Percentiles rank a stretch among this genome's conserved stretches.
Evolutionary conservation across 2,329 filamentous ascomycete genomes (phyloP).

Genomic region (Talaromyces piceae): DNA sequence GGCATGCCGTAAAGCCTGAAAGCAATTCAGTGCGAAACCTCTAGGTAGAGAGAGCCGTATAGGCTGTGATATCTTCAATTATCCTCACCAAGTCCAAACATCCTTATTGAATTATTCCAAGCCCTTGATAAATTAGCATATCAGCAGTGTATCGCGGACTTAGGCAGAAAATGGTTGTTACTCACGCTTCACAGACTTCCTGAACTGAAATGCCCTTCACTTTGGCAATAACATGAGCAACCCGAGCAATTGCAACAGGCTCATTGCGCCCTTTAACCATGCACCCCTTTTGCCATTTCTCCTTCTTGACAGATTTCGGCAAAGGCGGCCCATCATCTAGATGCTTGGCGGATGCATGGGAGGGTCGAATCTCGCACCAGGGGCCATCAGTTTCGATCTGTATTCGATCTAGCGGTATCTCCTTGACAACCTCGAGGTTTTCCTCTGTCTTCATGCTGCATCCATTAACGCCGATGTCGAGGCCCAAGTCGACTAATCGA

Average conservation of each 20-base stretch:
- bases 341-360: constrained; percentile 75
- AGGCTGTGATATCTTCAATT: neutral
- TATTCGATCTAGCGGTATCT: constrained; percentile 68
- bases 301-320: constrained; percentile 86
- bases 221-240: constrained; percentile 80
- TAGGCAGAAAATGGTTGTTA: constrained; percentile 14
- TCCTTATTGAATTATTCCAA: constrained; percentile 71
- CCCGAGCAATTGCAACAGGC: constrained; percentile 74
- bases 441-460: constrained; percentile 93
- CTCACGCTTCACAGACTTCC: constrained; percentile 72
- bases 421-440: constrained; percentile 76
- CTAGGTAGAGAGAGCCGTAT: neutral
- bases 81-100: constrained; percentile 63
- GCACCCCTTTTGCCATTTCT: constrained; percentile 78
- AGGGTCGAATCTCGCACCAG: constrained; percentile 91
- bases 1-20: neutral
- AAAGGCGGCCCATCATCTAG: constrained; percentile 61
- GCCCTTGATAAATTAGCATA: constrained; percentile 41
- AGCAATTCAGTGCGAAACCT: neutral
- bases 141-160: constrained; percentile 1
- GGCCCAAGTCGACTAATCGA: constrained; percentile 67
- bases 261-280: constrained; percentile 97
- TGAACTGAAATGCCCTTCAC: constrained; percentile 75
- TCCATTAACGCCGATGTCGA: constrained; percentile 92
- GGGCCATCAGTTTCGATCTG: constrained; percentile 97